phyloP scores from a whole-genome alignment of 179 eudicot genomes.

The Spinacia oleracea region DNA sequence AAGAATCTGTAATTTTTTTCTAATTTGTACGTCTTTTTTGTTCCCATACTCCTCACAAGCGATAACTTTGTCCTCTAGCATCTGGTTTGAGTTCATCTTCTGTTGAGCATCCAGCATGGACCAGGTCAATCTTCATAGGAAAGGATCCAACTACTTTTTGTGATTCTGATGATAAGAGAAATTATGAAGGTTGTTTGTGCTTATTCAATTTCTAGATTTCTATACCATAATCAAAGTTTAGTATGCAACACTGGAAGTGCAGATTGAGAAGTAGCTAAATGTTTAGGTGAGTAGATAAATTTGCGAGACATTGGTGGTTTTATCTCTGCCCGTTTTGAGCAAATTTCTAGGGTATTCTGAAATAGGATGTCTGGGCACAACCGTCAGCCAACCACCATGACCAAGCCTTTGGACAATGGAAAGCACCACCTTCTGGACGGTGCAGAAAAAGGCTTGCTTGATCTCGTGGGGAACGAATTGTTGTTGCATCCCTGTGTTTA shows the following conservation, averaged over 20 bases:
- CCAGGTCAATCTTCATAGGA: not conserved
- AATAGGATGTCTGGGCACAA: too few relatives aligned
- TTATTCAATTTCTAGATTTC: not conserved
- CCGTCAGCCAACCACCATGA: too few relatives aligned
- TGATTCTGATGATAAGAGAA: not conserved
- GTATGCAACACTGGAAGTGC: not conserved
- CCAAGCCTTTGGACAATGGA: too few relatives aligned
- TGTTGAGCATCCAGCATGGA: not conserved
- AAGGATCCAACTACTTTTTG: not conserved
- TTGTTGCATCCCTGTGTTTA: too few relatives aligned
- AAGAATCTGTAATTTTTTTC: not conserved
- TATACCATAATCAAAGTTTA: not conserved
- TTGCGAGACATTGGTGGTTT: not conserved
- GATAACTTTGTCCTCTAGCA: not conserved
- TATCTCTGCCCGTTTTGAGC: too few relatives aligned
- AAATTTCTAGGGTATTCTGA: too few relatives aligned
- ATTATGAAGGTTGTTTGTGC: not conserved
- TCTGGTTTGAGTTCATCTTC: not conserved
- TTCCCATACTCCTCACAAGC: not conserved
- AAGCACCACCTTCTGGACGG: too few relatives aligned
- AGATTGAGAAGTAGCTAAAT: not conserved
- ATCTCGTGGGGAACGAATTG: too few relatives aligned
- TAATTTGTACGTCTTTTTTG: not conserved
- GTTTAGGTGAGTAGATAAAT: not conserved
- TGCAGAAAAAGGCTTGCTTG: too few relatives aligned